phyloP scores from a whole-genome alignment of 1,284 basidiomycete species.

The Leccinum solheimii region DNA sequence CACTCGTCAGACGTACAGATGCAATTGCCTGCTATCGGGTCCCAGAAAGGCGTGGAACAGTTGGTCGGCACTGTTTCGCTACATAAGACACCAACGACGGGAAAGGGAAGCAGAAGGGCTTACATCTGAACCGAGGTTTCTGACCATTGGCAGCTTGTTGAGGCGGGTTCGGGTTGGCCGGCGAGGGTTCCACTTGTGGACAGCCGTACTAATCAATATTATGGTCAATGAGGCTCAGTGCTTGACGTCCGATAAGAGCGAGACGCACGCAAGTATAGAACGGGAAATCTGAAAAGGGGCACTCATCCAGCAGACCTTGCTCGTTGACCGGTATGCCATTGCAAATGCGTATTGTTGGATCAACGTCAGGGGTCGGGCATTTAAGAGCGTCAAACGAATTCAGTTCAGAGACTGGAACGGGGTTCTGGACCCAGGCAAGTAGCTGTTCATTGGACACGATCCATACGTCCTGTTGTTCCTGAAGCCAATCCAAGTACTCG shows the following conservation, averaged over 20 bases:
- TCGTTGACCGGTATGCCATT: not conserved
- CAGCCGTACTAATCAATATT: slow-evolving; percentile 24
- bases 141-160: slow-evolving; percentile 42
- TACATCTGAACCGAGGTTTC: slow-evolving; percentile 53
- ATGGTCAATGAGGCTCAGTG: not conserved
- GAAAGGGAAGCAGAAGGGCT: slow-evolving; percentile 19
- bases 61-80: slow-evolving; percentile 58
- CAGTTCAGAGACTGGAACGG: not conserved
- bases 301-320: not conserved
- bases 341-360: slow-evolving; percentile 1
- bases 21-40: slow-evolving; percentile 66
- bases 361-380: not conserved
- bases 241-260: not conserved
- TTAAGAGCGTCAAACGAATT: not conserved
- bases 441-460: not conserved
- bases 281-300: slow-evolving; percentile 1
- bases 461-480: slow-evolving; percentile 1
- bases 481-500: slow-evolving; percentile 3
- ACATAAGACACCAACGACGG: not conserved
- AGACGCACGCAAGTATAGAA: slow-evolving; percentile 2
- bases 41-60: slow-evolving; percentile 81
- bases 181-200: slow-evolving; percentile 58
- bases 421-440: not conserved
- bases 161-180: slow-evolving; percentile 62
- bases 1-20: slow-evolving; percentile 58